Evolutionary conservation across 306 rosid genomes (phyloP).

Genomic region (Glycine soja): DNA sequence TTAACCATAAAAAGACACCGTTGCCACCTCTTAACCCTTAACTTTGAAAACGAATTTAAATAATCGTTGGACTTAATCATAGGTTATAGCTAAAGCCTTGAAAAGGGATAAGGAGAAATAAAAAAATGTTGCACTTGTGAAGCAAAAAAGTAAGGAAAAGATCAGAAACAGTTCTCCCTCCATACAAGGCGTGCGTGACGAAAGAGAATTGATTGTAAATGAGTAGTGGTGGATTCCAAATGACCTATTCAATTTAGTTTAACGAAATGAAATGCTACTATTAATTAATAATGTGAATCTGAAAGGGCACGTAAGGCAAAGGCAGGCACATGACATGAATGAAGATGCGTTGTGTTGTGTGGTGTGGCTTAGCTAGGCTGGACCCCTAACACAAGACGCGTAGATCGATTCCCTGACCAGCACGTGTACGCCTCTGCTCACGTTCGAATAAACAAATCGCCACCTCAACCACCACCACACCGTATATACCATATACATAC

Average conservation of each 20-base stretch:
- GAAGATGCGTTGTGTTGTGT: no score
- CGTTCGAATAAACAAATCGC: conserved; percentile 58
- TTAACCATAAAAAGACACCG: conserved; percentile 41
- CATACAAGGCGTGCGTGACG: conserved; percentile 3
- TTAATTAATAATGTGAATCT: conserved; percentile 27
- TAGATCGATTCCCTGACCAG: conserved; percentile 40
- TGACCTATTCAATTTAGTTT: conserved; percentile 54
- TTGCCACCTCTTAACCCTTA: conserved; percentile 26
- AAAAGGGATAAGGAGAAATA: conserved; percentile 17
- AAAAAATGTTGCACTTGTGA: neutral
- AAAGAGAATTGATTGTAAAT: conserved; percentile 18
- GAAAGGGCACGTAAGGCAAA: conserved; percentile 58
- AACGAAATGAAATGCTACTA: neutral
- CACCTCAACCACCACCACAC: conserved; percentile 76
- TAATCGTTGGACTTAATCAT: neutral
- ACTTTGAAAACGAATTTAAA: neutral
- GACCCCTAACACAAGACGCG: conserved; percentile 60
- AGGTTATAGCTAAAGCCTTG: conserved; percentile 26
- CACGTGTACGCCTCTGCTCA: conserved; percentile 75
- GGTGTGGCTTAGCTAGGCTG: conserved; percentile 50
- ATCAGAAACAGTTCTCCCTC: conserved; percentile 42
- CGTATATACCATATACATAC: conserved; percentile 55
- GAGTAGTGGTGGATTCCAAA: conserved; percentile 78
- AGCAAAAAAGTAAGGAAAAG: conserved; percentile 17
- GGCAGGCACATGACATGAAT: conserved; percentile 49